Evolutionary conservation across 331 rosid genomes (phyloP), one percentile per base, ranked within the genome.

Genomic region (Prunus yedoensis): DNA sequence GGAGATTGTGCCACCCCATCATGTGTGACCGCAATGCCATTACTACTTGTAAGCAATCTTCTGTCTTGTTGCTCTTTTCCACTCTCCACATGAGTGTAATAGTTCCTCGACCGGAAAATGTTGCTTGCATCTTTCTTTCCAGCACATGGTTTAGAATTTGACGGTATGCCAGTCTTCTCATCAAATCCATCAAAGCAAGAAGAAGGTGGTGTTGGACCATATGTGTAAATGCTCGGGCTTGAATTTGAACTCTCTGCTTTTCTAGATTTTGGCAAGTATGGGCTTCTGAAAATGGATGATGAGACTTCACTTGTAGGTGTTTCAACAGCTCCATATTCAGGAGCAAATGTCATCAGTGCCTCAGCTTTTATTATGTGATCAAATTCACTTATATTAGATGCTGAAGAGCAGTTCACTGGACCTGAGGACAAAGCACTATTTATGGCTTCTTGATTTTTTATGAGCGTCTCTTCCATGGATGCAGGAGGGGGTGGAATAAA

Each of bases 251-350:
- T 86, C 51, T 90, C 97, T 27, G 81, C 87, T 77, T 82, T 84
- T 76, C 87, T 88, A 74, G 92, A 89, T 69, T 86, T 83, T 21
- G 99, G 99, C 77, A 85, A 71, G 87, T 95, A 95, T 6, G 99
- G 97, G 78, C 91, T 92, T 83, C 83, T 90, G 77, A 92, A 95
- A 69, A 92, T 76, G 74, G 97, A 82, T 13, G 97, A 80, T 28
- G 97, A 90, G 47, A 90, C 65, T 80, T 89, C 96, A 84, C 90
- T 89, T 25, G 87, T 66, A 68, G 95, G 89, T 51, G 92, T 83
- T 84, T 95, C 99, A 74, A 95, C 99, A 43, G 99, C 99, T 74
- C 99, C 97, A 89, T 89, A 95, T 83, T 95, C 99, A 69, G 91
- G 84, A 82, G 99, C 97, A 84, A 95, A 87, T 79, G 97, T 89